Evolutionary conservation across 495 filamentous ascomycete species (phyloP).

Genomic region (Neurospora sp.): DNA sequence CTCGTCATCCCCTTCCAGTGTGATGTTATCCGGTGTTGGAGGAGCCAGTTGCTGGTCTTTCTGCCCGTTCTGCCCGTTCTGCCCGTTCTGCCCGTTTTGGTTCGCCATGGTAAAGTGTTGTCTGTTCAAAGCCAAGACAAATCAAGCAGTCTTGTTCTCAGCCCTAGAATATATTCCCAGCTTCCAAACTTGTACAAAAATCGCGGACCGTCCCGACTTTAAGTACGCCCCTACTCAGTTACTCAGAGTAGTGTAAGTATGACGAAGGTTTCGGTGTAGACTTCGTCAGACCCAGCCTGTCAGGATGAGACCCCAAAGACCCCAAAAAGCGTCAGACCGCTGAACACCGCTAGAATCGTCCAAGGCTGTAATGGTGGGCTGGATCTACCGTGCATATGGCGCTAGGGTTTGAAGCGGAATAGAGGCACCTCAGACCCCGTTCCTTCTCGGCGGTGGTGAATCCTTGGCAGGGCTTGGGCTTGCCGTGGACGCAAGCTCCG

Average conservation of each 20-base stretch:
- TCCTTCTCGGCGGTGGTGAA: not conserved
- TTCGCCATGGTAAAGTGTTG: not conserved
- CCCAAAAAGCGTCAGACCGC: too few species aligned
- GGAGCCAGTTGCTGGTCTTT: not conserved
- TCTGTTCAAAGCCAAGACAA: not conserved
- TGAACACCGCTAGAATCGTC: too few species aligned
- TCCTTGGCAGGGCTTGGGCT: not conserved
- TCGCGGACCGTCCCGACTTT: not conserved
- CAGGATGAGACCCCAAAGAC: too few species aligned
- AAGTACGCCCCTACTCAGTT: not conserved
- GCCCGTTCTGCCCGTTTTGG: not conserved
- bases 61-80: not conserved
- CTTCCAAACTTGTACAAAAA: not conserved
- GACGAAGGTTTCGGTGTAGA: not conserved
- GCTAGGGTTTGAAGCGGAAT: not conserved
- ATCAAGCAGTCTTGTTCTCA: not conserved
- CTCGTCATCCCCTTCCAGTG: not conserved
- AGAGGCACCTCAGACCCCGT: not conserved
- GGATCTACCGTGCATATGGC: not conserved
- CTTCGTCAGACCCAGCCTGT: not conserved
- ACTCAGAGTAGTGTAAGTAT: not conserved
- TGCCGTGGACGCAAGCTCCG: not conserved
- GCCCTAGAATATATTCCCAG: not conserved
- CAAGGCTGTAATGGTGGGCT: not conserved
- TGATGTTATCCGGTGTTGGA: not conserved